Percentiles rank a stretch among this genome's conserved stretches.
These are phyloP conservation scores for Colletotrichum musae DNA, from an alignment of 2,329 filamentous ascomycete species.

Conservation along the genomic window DNA sequence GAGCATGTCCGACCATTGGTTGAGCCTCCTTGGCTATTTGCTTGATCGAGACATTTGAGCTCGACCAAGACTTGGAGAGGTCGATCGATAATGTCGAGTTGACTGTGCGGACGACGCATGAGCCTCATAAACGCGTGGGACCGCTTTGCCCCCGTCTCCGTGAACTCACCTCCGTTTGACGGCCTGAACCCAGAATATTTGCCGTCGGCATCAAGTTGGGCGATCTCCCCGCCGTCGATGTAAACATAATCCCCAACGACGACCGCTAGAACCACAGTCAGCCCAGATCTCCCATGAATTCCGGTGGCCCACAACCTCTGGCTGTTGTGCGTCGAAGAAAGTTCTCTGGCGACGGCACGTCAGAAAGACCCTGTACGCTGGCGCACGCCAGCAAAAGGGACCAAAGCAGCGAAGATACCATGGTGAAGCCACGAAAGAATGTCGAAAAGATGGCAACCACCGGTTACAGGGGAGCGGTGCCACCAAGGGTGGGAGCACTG, in stretches of 20 bases:
- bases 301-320: neutral
- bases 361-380: too few species aligned
- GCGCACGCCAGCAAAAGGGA: neutral
- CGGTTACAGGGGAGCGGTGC: too few species aligned
- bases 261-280: neutral
- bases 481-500: too few species aligned
- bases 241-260: neutral
- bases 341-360: too few species aligned
- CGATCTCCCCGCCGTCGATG: neutral
- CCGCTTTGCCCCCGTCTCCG: too few species aligned
- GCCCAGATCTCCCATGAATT: neutral
- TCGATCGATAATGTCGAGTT: neutral
- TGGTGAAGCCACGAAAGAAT: too few species aligned
- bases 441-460: conserved; percentile 1
- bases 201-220: neutral
- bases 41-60: neutral
- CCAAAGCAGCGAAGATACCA: too few species aligned
- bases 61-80: neutral
- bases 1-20: neutral
- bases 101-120: neutral
- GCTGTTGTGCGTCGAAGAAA: neutral
- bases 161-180: too few species aligned
- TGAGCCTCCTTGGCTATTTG: neutral
- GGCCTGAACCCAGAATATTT: neutral
- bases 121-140: neutral